Evolutionary conservation across 176 grass and related monocot species (phyloP).

Genomic region (Ampelocalamus luodianensis): DNA sequence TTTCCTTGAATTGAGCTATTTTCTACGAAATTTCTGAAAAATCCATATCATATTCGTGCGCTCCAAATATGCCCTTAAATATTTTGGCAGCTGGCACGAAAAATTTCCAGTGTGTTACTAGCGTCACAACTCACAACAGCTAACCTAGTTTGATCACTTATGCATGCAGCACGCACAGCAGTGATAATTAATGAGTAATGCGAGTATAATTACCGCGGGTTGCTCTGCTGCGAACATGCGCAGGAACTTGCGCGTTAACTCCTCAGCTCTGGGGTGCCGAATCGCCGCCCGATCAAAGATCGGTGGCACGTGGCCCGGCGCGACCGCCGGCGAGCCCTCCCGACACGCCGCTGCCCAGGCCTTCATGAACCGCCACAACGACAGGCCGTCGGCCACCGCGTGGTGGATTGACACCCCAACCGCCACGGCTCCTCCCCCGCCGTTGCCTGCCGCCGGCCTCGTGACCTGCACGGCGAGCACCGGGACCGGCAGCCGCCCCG

Average conservation of each 20-base stretch:
- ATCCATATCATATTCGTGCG: too few relatives aligned
- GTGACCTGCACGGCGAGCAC: conserved; percentile 58
- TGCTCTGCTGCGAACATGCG: not conserved
- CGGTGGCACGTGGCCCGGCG: conserved; percentile 2
- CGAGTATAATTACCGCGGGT: conserved; percentile 5
- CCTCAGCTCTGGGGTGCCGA: conserved; percentile 30
- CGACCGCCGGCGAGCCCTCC: not conserved
- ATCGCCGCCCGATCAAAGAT: conserved; percentile 52
- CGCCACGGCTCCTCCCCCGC: conserved; percentile 15
- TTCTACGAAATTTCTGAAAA: too few relatives aligned
- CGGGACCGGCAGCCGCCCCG: conserved; percentile 30
- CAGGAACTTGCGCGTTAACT: conserved; percentile 9
- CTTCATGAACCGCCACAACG: conserved; percentile 56
- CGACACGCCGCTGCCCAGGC: conserved; percentile 50
- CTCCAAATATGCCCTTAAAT: too few relatives aligned
- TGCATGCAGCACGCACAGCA: too few relatives aligned
- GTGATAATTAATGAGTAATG: too few relatives aligned
- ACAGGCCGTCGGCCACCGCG: conserved; percentile 47
- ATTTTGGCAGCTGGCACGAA: too few relatives aligned
- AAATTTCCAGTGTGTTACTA: too few relatives aligned
- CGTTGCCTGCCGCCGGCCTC: not conserved
- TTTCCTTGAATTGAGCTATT: too few relatives aligned
- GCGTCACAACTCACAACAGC: too few relatives aligned
- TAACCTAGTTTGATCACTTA: too few relatives aligned
- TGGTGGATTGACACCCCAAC: conserved; percentile 51